phyloP scores from a whole-genome alignment of 345 rosid genomes.

The Pseudoturritis turrita region DNA sequence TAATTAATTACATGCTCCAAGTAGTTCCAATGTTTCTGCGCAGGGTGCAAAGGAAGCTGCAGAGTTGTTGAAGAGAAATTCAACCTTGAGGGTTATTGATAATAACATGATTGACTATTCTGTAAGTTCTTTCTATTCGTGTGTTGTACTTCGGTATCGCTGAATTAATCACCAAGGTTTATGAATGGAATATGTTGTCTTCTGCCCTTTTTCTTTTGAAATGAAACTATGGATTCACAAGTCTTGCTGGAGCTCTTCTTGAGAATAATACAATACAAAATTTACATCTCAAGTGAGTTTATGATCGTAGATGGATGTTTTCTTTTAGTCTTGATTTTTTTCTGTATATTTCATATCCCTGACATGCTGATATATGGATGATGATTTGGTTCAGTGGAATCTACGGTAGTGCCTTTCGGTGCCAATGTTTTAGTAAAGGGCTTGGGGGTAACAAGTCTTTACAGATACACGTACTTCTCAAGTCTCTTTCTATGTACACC shows the following conservation, averaged over 20 bases:
- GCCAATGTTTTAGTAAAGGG: too few relatives aligned
- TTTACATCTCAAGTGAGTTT: too few relatives aligned
- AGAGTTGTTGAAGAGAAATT: slow-evolving; percentile 74
- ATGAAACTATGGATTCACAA: too few relatives aligned
- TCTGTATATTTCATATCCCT: too few relatives aligned
- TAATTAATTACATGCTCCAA: background rate
- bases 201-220: background rate
- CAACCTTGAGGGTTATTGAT: slow-evolving; percentile 73
- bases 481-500: background rate
- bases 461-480: too few relatives aligned
- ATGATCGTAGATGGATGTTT: too few relatives aligned
- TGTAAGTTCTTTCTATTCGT: slow-evolving; percentile 45
- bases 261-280: too few relatives aligned
- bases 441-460: too few relatives aligned
- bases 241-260: too few relatives aligned
- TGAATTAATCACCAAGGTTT: slow-evolving; percentile 11
- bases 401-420: too few relatives aligned
- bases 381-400: too few relatives aligned
- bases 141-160: slow-evolving; percentile 7
- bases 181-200: background rate
- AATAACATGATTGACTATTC: slow-evolving; percentile 97
- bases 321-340: too few relatives aligned
- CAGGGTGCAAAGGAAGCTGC: slow-evolving; percentile 94
- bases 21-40: slow-evolving; percentile 6
- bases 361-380: background rate